These are phyloP conservation scores for Hypoxylon crocopeplum DNA, from an alignment of 495 filamentous ascomycete genomes.

Conservation along the genomic window DNA sequence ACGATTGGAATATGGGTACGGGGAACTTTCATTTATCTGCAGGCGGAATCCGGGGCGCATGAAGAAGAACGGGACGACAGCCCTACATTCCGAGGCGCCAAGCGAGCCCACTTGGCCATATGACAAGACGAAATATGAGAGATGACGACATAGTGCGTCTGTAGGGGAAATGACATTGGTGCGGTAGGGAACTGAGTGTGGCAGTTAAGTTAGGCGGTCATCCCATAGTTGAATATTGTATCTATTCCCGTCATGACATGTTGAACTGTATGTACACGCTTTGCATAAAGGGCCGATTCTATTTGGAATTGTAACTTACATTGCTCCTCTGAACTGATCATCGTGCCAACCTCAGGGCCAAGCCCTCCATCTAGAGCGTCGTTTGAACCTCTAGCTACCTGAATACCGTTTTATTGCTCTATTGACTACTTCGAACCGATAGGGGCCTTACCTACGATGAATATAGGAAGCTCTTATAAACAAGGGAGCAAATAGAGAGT, in stretches of 20 bases:
- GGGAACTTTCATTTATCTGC: constrained; percentile 27
- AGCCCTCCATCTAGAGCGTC: not conserved
- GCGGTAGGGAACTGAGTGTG: not conserved
- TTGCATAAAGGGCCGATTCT: constrained; percentile 23
- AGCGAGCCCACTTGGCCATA: constrained; percentile 15
- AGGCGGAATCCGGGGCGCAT: constrained; percentile 39
- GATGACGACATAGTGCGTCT: constrained; percentile 17
- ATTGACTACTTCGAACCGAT: too few species aligned
- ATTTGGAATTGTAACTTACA: constrained; percentile 24
- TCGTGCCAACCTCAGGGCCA: not conserved
- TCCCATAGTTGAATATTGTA: not conserved
- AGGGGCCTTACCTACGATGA: too few species aligned
- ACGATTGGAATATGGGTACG: constrained; percentile 26
- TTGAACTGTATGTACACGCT: not conserved
- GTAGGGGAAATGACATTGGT: not conserved
- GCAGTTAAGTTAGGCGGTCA: not conserved
- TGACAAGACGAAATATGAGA: constrained; percentile 14
- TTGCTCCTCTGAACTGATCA: not conserved
- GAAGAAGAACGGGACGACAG: constrained; percentile 20
- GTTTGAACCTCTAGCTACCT: too few species aligned
- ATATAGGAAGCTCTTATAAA: too few species aligned
- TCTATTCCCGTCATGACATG: not conserved
- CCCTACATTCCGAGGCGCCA: constrained; percentile 30
- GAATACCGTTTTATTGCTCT: too few species aligned
- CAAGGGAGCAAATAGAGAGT: too few species aligned